phyloP scores from a whole-genome alignment of 371 early-diverging fungal species.

The Mortierella sp. region DNA sequence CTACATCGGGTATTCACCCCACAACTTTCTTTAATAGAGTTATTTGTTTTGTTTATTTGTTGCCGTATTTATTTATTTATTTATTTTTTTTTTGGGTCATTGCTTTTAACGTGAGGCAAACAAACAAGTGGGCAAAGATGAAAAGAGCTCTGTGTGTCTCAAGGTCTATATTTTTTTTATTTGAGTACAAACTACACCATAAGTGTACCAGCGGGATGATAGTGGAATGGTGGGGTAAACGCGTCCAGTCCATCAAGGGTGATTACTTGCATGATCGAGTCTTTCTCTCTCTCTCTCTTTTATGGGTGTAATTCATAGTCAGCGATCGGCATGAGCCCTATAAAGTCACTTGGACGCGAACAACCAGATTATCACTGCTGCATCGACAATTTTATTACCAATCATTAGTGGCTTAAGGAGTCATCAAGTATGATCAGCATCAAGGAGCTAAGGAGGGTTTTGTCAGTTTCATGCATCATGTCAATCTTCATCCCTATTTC shows the following conservation, averaged over 20 bases:
- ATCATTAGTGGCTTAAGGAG: too few species aligned
- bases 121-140: not conserved
- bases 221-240: not conserved
- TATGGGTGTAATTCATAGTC: not conserved
- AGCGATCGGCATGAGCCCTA: not conserved
- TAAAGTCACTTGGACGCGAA: not conserved
- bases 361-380: too few species aligned
- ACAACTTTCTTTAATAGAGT: slow-evolving; percentile 1
- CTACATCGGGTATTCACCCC: slow-evolving; percentile 1
- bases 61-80: not conserved
- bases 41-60: not conserved
- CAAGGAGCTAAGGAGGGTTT: too few species aligned
- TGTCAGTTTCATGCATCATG: too few species aligned
- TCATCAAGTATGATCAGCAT: too few species aligned
- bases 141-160: slow-evolving; percentile 1
- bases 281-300: not conserved
- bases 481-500: too few species aligned
- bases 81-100: slow-evolving; percentile 4
- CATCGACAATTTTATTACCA: too few species aligned
- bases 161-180: not conserved
- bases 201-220: too few species aligned
- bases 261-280: not conserved
- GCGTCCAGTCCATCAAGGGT: not conserved
- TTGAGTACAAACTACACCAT: too few species aligned
- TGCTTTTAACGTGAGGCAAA: not conserved